Percentiles rank a stretch among this genome's conserved stretches.
These are phyloP conservation scores for Fusarium avenaceum DNA, from an alignment of 2,329 filamentous ascomycete species.

Conservation along the genomic window DNA sequence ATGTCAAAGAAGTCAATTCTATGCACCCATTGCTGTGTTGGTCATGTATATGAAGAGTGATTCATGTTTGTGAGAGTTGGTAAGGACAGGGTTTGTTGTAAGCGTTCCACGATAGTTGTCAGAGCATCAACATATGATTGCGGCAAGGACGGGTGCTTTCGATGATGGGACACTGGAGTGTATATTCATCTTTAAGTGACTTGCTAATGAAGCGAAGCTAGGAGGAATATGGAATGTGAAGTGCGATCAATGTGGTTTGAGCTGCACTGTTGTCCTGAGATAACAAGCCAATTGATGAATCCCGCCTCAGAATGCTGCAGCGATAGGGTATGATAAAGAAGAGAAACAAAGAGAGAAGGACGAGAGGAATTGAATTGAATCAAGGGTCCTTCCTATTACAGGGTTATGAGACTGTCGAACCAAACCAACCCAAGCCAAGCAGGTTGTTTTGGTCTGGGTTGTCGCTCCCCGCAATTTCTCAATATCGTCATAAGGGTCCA, in stretches of 20 bases:
- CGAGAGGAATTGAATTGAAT: background rate
- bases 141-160: conserved; percentile 10
- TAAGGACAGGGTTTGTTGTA: background rate
- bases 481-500: conserved; percentile 43
- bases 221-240: background rate
- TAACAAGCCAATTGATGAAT: background rate
- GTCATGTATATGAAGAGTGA: too few species aligned
- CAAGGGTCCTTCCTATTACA: conserved; percentile 14
- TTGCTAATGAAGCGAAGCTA: conserved; percentile 1
- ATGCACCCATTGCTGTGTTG: background rate
- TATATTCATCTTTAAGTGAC: background rate
- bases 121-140: conserved; percentile 29
- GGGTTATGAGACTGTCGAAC: conserved; percentile 4
- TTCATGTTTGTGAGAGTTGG: too few species aligned
- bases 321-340: background rate
- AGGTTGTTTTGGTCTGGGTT: conserved; percentile 3
- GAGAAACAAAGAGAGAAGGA: background rate
- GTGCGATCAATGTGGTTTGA: conserved; percentile 1
- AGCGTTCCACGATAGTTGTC: background rate
- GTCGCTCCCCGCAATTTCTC: conserved; percentile 17
- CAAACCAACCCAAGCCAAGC: background rate
- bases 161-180: background rate
- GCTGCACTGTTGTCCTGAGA: background rate
- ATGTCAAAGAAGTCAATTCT: background rate
- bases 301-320: background rate